Evolutionary conservation across 169 alveolate genomes (phyloP), one percentile per base, ranked within the genome.

Genomic region (Theileria parva): DNA sequence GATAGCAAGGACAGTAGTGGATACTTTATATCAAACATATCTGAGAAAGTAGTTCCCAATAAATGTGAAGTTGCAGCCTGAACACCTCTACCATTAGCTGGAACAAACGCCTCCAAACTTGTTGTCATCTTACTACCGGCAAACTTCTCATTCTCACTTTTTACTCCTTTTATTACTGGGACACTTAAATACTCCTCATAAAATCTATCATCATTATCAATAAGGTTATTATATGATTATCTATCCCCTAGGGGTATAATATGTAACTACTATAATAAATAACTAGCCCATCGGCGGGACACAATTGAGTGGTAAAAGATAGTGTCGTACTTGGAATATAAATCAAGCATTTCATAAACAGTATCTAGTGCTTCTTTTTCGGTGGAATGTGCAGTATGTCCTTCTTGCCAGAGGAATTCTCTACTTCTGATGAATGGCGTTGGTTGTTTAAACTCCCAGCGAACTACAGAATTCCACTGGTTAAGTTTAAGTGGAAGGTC

Each of bases 381-480:
- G 48, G 97, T 97, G 9, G 99, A 96, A 80, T 97, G 99, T 15
- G 99, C 99, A 15, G 99, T 98, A 92, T 98, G 99, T 11, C 99
- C 99, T 88, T 98, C 99, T 93, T 98, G 99, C 99, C 99, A 98
- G 73, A 98, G 92, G 92, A 98, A 98, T 92, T 98, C 99, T 64
- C 99, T 94, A 30, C 99, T 97, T 86, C 99, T 97, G 59, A 98
- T 94, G 89, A 98, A 98, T 2, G 99, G 99, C 27, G 99, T 98
- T 30, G 99, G 99, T 83, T 98, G 99, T 86, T 97, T 97, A 92
- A 98, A 98, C 88, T 98, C 99, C 99, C 99, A 98, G 79, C 99
- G 93, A 63, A 98, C 99, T 30, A 97, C 97, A 66, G 97, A 95
- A 25, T 97, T 93, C 99, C 99, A 96, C 86, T 98, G 98, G 85